Evolutionary conservation across 2,329 filamentous ascomycete genomes (phyloP).

Genomic region (Colletotrichum lindemuthianum): DNA sequence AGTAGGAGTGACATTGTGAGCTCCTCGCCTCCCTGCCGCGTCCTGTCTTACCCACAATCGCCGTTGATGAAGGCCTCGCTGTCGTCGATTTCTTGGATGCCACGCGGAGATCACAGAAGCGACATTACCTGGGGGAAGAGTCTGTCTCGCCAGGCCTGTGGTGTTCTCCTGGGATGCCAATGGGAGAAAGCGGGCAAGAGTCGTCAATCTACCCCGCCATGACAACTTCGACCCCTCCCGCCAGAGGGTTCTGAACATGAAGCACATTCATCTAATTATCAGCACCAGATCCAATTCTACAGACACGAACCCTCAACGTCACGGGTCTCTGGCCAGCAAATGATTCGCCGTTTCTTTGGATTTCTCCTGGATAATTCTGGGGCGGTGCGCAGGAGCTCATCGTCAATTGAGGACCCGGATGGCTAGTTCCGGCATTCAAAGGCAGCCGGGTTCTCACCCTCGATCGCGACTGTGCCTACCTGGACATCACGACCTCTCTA

Average conservation of each 20-base stretch:
- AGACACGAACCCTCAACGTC: no score
- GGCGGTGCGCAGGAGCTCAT: slow-evolving; percentile 22
- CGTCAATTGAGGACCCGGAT: slow-evolving; percentile 33
- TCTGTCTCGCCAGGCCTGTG: no score
- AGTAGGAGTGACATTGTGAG: no score
- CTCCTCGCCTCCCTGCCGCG: no score
- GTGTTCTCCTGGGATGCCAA: no score
- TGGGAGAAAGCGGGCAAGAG: not conserved
- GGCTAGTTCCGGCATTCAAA: slow-evolving; percentile 26
- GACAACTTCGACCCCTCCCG: not conserved
- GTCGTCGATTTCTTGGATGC: no score
- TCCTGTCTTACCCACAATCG: no score
- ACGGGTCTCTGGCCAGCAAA: not conserved
- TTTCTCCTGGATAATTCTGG: slow-evolving; percentile 17
- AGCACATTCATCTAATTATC: not conserved
- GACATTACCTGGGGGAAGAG: no score
- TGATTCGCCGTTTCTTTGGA: slow-evolving; percentile 18
- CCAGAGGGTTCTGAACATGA: not conserved
- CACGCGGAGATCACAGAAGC: no score
- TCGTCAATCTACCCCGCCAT: slow-evolving; percentile 1
- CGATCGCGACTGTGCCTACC: not conserved
- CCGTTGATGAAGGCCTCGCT: no score
- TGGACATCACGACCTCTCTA: not conserved
- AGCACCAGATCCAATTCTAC: not conserved
- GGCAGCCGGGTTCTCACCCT: slow-evolving; percentile 22